phyloP scores from a whole-genome alignment of 805 yeast species.

The Kodamaea sagamina region DNA sequence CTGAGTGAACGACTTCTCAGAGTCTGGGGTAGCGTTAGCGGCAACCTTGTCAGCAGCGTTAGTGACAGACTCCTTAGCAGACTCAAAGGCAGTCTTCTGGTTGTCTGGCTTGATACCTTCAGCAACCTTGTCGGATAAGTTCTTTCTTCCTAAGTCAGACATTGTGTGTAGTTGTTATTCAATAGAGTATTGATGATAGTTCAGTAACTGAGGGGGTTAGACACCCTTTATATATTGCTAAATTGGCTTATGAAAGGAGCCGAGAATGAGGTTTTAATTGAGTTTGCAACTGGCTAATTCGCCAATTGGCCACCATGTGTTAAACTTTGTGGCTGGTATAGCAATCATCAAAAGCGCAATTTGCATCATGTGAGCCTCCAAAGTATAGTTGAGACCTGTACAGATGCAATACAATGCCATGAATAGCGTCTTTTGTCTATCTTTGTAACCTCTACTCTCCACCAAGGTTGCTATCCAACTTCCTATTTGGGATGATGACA shows the following conservation, averaged over 20 bases:
- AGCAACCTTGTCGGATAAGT: slow-evolving; percentile 39
- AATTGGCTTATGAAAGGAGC: background rate
- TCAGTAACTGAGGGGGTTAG: background rate
- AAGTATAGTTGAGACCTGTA: slow-evolving; percentile 3
- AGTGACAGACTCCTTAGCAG: slow-evolving; percentile 39
- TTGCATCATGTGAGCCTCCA: background rate
- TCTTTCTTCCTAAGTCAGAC: slow-evolving; percentile 48
- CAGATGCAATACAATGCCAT: background rate
- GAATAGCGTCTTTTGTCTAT: background rate
- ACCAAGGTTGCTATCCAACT: slow-evolving; percentile 3
- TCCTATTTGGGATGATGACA: slow-evolving; percentile 3
- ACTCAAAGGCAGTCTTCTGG: slow-evolving; percentile 40
- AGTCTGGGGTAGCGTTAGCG: slow-evolving; percentile 59
- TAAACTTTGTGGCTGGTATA: slow-evolving; percentile 5
- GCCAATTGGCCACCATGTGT: background rate
- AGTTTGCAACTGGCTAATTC: background rate
- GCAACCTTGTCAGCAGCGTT: slow-evolving; percentile 36
- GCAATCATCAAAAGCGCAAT: slow-evolving; percentile 2
- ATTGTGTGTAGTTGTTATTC: slow-evolving; percentile 19
- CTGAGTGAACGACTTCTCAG: slow-evolving; percentile 70
- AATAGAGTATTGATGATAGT: slow-evolving; percentile 37
- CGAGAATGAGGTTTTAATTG: background rate
- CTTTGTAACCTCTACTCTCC: background rate
- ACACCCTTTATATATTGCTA: slow-evolving; percentile 7
- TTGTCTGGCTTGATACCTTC: slow-evolving; percentile 44